Percentiles rank a stretch among this genome's conserved stretches.
Conservation (phyloP, 768 basidiomycete species). For the Amanita jacksonii region DNA sequence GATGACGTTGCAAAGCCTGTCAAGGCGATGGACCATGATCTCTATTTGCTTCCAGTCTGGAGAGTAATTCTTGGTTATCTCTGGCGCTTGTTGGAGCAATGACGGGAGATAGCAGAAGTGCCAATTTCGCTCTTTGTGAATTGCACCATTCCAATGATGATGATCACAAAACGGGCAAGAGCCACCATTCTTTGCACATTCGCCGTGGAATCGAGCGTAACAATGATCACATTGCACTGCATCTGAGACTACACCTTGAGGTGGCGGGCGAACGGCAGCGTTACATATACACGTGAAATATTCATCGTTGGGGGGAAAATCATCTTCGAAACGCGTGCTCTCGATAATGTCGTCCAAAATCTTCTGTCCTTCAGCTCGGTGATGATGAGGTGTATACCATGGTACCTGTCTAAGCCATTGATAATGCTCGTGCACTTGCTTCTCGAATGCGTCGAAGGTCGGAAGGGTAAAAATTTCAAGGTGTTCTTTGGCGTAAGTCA, state of each 20-base stretch:
- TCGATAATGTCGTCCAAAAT: slow-evolving; percentile 71
- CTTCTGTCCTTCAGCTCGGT: slow-evolving; percentile 48
- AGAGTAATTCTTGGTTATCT: slow-evolving; percentile 70
- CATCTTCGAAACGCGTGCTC: slow-evolving; percentile 68
- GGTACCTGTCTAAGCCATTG: slow-evolving; percentile 69
- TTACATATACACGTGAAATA: slow-evolving; percentile 83
- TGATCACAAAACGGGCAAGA: slow-evolving; percentile 90
- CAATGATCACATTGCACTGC: slow-evolving; percentile 90
- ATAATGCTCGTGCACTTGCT: slow-evolving; percentile 56
- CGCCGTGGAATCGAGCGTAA: slow-evolving; percentile 77
- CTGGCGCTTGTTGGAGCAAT: slow-evolving; percentile 64
- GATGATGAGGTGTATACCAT: slow-evolving; percentile 69
- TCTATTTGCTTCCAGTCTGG: slow-evolving; percentile 75
- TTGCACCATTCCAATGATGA: slow-evolving; percentile 83
- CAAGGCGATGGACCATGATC: slow-evolving; percentile 69
- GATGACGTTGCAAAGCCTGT: slow-evolving; percentile 63
- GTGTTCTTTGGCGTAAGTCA: slow-evolving; percentile 58
- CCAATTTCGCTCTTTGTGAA: slow-evolving; percentile 75
- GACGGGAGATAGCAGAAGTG: slow-evolving; percentile 75
- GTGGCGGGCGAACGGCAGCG: slow-evolving; percentile 68
- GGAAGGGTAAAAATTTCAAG: slow-evolving; percentile 67
- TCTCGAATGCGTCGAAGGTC: slow-evolving; percentile 61
- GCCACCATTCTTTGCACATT: slow-evolving; percentile 80
- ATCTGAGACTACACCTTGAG: slow-evolving; percentile 62
- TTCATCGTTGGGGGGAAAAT: slow-evolving; percentile 69